These are phyloP conservation scores for Luffa acutangula DNA, from an alignment of 306 rosid genomes.

Conservation along the genomic window DNA sequence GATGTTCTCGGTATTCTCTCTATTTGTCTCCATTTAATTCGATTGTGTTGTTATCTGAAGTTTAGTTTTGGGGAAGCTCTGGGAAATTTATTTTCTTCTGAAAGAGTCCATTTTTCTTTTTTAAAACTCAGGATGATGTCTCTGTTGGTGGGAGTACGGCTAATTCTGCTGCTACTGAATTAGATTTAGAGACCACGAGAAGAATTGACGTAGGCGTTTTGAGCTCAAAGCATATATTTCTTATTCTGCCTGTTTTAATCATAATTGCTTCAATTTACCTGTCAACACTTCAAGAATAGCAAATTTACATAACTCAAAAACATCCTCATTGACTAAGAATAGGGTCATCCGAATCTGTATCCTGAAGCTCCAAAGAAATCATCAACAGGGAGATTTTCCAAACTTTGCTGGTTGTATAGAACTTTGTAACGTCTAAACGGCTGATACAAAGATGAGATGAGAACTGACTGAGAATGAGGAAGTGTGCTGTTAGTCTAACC, in stretches of 20 bases:
- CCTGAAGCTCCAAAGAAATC: not conserved
- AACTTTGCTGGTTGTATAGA: not conserved
- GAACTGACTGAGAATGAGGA: not conserved
- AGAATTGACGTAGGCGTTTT: conserved; percentile 73
- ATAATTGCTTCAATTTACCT: conserved; percentile 29
- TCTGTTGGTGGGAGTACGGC: conserved; percentile 18
- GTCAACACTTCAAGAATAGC: not conserved
- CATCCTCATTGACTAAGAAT: not conserved
- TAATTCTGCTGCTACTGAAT: conserved; percentile 14
- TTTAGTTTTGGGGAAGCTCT: not conserved
- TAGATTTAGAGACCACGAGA: conserved; percentile 43
- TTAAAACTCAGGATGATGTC: conserved; percentile 17
- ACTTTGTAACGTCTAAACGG: not conserved
- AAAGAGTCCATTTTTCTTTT: conserved; percentile 2
- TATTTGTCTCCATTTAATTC: not conserved
- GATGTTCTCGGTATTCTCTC: not conserved
- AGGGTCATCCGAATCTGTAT: not conserved
- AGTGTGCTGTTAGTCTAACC: not conserved
- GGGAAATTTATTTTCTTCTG: conserved; percentile 6
- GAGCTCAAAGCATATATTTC: conserved; percentile 32
- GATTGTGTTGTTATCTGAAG: not conserved
- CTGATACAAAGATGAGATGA: not conserved
- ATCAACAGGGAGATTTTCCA: not conserved
- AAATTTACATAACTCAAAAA: not conserved
- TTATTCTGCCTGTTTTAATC: conserved; percentile 37